Percentiles rank a stretch among this genome's conserved stretches.
phyloP scores from a whole-genome alignment of 1,284 basidiomycete genomes.

The Fomitopsis betulina region DNA sequence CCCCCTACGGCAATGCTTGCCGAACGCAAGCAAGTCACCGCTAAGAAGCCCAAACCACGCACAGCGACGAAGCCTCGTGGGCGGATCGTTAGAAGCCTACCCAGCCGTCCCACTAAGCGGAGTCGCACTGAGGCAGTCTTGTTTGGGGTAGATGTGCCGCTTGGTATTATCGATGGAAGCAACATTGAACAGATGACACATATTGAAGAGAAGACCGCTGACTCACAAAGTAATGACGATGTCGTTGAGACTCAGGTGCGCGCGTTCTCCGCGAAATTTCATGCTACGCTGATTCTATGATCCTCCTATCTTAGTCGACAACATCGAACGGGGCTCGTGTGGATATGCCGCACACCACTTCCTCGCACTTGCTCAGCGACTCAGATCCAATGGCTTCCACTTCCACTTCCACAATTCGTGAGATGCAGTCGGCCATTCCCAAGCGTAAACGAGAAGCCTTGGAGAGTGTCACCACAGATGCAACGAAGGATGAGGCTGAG shows the following conservation, averaged over 20 bases:
- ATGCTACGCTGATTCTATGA: not conserved
- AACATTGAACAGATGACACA: not conserved
- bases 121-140: not conserved
- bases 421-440: too few relatives aligned
- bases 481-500: not conserved
- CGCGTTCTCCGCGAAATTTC: not conserved
- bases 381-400: not conserved
- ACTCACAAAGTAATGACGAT: not conserved
- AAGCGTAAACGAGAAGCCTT: not conserved
- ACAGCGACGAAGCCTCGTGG: not conserved
- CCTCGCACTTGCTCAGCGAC: not conserved
- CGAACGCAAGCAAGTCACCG: not conserved
- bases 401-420: too few relatives aligned
- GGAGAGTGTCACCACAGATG: not conserved
- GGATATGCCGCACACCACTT: not conserved
- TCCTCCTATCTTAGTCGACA: not conserved
- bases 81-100: not conserved
- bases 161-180: not conserved
- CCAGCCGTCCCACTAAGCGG: not conserved
- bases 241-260: not conserved
- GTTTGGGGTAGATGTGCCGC: not conserved
- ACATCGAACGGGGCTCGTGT: not conserved
- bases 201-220: not conserved
- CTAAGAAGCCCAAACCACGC: not conserved
- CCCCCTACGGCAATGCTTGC: not conserved